These are phyloP conservation scores for Cymbopogon flexuosus DNA, from an alignment of 202 grass and related monocot genomes.

Conservation along the genomic window DNA sequence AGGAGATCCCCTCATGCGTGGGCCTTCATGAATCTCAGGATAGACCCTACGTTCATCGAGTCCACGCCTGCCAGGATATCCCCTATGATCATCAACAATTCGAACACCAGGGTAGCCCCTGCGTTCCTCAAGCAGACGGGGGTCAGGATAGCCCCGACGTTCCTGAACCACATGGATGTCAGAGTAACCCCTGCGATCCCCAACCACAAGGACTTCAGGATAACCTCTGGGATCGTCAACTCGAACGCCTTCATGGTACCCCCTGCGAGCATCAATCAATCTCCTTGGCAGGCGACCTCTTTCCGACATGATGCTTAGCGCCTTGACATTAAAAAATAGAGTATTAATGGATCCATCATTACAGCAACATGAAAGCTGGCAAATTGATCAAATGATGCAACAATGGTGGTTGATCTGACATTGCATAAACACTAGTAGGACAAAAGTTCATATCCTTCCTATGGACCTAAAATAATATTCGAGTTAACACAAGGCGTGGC, in stretches of 20 bases:
- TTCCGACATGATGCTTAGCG: slow-evolving; percentile 45
- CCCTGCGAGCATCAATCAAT: slow-evolving; percentile 31
- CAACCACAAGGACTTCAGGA: slow-evolving; percentile 11
- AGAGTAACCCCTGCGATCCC: slow-evolving; percentile 10
- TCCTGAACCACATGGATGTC: not conserved
- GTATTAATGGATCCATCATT: not conserved
- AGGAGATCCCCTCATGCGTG: slow-evolving; percentile 28
- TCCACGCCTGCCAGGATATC: not conserved
- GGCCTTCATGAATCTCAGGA: slow-evolving; percentile 38
- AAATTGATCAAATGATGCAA: not conserved
- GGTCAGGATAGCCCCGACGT: not conserved
- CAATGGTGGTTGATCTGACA: not conserved
- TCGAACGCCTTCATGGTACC: not conserved
- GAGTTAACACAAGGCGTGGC: not conserved
- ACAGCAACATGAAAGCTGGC: not conserved
- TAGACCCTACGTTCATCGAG: slow-evolving; percentile 37
- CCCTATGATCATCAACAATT: slow-evolving; percentile 3
- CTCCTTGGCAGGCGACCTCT: slow-evolving; percentile 42
- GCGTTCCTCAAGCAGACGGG: slow-evolving; percentile 7
- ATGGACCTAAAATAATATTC: not conserved
- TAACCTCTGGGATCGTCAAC: slow-evolving; percentile 16
- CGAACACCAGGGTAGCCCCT: slow-evolving; percentile 18
- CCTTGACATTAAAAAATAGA: slow-evolving; percentile 3
- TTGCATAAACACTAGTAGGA: not conserved
- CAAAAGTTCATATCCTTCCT: not conserved